phyloP scores from a whole-genome alignment of 768 basidiomycete genomes.

The Agrocybe praecox region DNA sequence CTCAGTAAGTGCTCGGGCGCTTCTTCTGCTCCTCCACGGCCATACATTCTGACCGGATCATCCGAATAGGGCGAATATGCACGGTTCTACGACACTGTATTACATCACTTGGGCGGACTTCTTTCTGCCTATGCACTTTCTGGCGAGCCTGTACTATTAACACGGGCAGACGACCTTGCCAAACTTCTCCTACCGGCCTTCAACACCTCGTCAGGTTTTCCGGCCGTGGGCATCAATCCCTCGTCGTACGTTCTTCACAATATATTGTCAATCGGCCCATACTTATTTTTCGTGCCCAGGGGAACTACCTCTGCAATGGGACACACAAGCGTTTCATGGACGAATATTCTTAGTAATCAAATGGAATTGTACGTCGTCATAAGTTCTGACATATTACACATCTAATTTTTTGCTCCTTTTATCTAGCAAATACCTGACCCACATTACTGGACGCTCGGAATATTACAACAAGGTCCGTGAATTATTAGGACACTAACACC shows the following conservation, averaged over 20 bases:
- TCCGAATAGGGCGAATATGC: slow-evolving; percentile 23
- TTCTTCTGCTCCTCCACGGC: neutral
- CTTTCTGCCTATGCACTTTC: slow-evolving; percentile 81
- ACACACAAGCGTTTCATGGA: slow-evolving; percentile 35
- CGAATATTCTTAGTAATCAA: slow-evolving; percentile 57
- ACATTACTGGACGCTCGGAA: slow-evolving; percentile 67
- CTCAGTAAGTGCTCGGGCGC: slow-evolving; percentile 3
- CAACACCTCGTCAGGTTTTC: slow-evolving; percentile 68
- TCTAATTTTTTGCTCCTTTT: slow-evolving; percentile 6
- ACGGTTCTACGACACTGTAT: slow-evolving; percentile 80
- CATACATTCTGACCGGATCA: neutral
- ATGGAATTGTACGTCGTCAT: slow-evolving; percentile 56
- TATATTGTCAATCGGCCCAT: neutral
- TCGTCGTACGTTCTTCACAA: slow-evolving; percentile 39
- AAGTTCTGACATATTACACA: neutral
- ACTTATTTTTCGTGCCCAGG: slow-evolving; percentile 22
- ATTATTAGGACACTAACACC: neutral
- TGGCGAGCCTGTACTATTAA: slow-evolving; percentile 58
- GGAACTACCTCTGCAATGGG: slow-evolving; percentile 36
- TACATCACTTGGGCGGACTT: slow-evolving; percentile 83
- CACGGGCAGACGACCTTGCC: slow-evolving; percentile 75
- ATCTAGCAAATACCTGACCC: slow-evolving; percentile 72
- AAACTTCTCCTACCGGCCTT: slow-evolving; percentile 71
- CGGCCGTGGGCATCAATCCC: slow-evolving; percentile 68
- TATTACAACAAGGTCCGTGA: slow-evolving; percentile 52